Evolutionary conservation across 768 basidiomycete species (phyloP).

Genomic region (Leucocoprinus birnbaumii): DNA sequence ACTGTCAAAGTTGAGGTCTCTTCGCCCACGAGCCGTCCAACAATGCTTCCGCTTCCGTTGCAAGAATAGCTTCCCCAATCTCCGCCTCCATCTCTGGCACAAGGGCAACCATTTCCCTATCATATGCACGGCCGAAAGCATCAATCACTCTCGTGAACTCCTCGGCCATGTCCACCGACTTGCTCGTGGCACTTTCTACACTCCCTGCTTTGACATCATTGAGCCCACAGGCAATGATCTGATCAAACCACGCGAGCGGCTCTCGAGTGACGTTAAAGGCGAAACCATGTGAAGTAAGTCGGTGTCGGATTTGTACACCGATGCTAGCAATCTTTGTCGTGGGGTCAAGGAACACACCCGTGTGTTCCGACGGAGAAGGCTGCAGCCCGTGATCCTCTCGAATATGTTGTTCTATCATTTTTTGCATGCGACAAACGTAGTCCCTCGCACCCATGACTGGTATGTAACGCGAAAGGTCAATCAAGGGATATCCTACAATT

Average conservation of each 20-base stretch:
- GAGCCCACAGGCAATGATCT: conserved; percentile 89
- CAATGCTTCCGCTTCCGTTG: conserved; percentile 42
- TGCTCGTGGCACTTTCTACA: conserved; percentile 45
- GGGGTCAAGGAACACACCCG: conserved; percentile 85
- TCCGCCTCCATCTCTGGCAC: conserved; percentile 40
- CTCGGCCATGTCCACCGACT: conserved; percentile 36
- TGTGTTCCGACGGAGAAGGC: conserved; percentile 68
- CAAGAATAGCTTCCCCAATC: conserved; percentile 43
- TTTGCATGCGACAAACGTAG: conserved; percentile 85
- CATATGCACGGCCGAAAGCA: conserved; percentile 45
- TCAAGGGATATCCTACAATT: conserved; percentile 90
- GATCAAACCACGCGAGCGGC: conserved; percentile 82
- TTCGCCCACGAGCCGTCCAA: conserved; percentile 39
- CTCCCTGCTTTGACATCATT: conserved; percentile 78
- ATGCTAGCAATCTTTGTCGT: conserved; percentile 90
- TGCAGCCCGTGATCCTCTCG: conserved; percentile 54
- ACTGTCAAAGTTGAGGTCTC: conserved; percentile 18
- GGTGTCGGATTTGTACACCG: conserved; percentile 93
- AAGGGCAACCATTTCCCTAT: conserved; percentile 45
- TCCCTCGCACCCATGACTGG: conserved; percentile 72
- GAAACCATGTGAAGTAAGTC: conserved; percentile 94
- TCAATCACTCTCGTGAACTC: conserved; percentile 51
- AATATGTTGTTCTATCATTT: conserved; percentile 62
- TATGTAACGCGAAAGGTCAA: conserved; percentile 80
- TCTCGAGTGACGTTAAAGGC: conserved; percentile 85